Conservation (phyloP, 805 yeast genomes). For the Saccharomycopsis guyanensis region DNA sequence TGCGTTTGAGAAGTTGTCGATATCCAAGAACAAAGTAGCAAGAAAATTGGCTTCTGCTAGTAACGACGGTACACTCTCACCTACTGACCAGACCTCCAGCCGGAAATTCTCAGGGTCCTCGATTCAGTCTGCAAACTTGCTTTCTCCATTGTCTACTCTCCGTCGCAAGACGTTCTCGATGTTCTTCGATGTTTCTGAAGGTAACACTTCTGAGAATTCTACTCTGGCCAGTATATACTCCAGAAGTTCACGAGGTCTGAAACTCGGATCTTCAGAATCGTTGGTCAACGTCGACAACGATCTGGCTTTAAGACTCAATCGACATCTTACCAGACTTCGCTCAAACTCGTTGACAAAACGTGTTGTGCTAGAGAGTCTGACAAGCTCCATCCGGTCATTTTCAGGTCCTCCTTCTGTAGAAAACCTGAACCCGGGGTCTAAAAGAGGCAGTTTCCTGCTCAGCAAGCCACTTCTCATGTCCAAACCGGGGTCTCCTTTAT, state of each 20-base stretch:
- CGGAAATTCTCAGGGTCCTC: background rate
- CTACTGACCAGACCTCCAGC: background rate
- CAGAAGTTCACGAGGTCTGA: background rate
- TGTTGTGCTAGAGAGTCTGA: too few relatives aligned
- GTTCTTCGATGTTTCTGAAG: constrained; percentile 3
- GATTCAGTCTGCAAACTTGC: background rate
- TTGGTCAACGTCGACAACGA: background rate
- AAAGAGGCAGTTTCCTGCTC: background rate
- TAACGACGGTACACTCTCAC: background rate
- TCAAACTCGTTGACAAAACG: constrained; percentile 14
- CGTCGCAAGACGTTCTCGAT: constrained; percentile 8
- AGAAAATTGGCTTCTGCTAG: background rate
- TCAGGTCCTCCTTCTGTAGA: background rate
- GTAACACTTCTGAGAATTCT: background rate
- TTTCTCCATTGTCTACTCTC: constrained; percentile 9
- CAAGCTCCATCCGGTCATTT: too few relatives aligned
- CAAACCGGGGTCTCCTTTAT: constrained; percentile 11
- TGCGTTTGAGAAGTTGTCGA: background rate
- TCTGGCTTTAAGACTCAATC: background rate
- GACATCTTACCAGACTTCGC: constrained; percentile 6
- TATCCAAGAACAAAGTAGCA: background rate
- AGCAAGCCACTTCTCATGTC: constrained; percentile 1
- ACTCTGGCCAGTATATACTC: background rate
- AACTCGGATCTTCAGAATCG: background rate
- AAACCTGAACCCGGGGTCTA: background rate